Evolutionary conservation across 2,329 filamentous ascomycete species (phyloP).

Genomic region (Arthrinium puccinioides): DNA sequence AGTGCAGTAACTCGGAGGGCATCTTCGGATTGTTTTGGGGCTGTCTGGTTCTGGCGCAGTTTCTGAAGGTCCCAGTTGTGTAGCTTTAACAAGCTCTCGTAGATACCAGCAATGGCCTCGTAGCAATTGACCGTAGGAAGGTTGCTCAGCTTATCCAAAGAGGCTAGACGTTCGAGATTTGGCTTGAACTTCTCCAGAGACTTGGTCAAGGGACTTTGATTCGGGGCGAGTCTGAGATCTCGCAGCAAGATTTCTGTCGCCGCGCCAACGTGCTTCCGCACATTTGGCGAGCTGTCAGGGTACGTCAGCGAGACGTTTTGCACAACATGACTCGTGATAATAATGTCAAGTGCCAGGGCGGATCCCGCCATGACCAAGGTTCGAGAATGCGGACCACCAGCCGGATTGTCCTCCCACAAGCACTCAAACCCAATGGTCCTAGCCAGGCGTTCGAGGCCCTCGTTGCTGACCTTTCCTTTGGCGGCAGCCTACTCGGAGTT

Average conservation of each 20-base stretch:
- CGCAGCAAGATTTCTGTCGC: conserved; percentile 59
- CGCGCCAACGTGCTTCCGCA: conserved; percentile 51
- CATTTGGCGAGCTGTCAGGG: conserved; percentile 48
- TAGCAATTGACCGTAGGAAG: conserved; percentile 65
- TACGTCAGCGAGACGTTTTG: conserved; percentile 57
- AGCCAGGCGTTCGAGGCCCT: conserved; percentile 65
- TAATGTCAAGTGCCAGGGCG: conserved; percentile 54
- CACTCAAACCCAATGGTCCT: conserved; percentile 59
- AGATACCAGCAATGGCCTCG: conserved; percentile 68
- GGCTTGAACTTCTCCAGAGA: conserved; percentile 62
- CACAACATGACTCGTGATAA: conserved; percentile 54
- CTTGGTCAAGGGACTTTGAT: conserved; percentile 61
- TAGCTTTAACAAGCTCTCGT: conserved; percentile 61
- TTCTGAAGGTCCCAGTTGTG: conserved; percentile 62
- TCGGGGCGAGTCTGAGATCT: conserved; percentile 53
- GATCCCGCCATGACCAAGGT: conserved; percentile 56
- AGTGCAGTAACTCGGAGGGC: conserved; percentile 50
- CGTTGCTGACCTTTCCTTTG: conserved; percentile 64
- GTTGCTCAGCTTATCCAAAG: conserved; percentile 64
- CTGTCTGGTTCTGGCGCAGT: conserved; percentile 40
- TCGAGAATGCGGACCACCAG: conserved; percentile 39
- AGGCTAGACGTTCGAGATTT: conserved; percentile 64
- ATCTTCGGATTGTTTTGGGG: conserved; percentile 33
- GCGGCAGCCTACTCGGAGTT: conserved; percentile 21
- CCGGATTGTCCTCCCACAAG: conserved; percentile 48